Conservation (phyloP, 768 basidiomycete species). For the Leccinum sublutescens region DNA sequence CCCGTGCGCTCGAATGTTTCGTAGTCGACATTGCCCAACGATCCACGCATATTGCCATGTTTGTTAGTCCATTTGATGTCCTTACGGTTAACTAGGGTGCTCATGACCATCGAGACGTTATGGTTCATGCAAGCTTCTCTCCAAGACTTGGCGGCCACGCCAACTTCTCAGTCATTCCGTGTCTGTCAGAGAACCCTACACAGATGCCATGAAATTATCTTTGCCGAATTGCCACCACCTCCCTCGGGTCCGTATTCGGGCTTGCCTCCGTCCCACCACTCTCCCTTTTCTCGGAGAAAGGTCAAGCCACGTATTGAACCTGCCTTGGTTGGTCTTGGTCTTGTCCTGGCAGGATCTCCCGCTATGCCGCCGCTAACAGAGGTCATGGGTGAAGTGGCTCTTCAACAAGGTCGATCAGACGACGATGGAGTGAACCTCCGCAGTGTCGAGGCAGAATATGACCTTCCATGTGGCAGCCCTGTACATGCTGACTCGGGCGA, state of each 20-base stretch:
- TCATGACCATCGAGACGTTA: conserved; percentile 59
- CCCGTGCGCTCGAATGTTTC: conserved; percentile 91
- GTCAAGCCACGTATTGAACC: conserved; percentile 74
- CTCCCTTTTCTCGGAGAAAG: conserved; percentile 55
- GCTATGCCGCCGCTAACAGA: conserved; percentile 73
- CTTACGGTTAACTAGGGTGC: conserved; percentile 10
- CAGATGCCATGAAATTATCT: conserved; percentile 95
- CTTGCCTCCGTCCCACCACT: conserved; percentile 47
- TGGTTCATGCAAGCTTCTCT: conserved; percentile 99
- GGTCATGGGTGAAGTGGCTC: conserved; percentile 76
- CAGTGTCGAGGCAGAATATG: conserved; percentile 48
- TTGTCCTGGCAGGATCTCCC: conserved; percentile 72
- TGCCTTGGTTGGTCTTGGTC: conserved; percentile 80
- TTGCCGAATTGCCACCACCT: conserved; percentile 76
- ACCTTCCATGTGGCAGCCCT: conserved; percentile 32
- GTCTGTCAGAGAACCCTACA: conserved; percentile 92
- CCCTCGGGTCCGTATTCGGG: conserved; percentile 65
- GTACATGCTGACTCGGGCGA: conserved; percentile 26
- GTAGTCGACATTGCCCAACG: conserved; percentile 85
- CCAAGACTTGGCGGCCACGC: conserved; percentile 58
- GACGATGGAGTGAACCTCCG: conserved; percentile 52
- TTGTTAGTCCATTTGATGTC: conserved; percentile 59
- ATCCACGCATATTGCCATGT: conserved; percentile 93
- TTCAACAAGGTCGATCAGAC: conserved; percentile 85
- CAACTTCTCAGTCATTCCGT: conserved; percentile 73